Evolutionary conservation across 2,329 filamentous ascomycete genomes (phyloP).

Genomic region (Colletotrichum lupini): DNA sequence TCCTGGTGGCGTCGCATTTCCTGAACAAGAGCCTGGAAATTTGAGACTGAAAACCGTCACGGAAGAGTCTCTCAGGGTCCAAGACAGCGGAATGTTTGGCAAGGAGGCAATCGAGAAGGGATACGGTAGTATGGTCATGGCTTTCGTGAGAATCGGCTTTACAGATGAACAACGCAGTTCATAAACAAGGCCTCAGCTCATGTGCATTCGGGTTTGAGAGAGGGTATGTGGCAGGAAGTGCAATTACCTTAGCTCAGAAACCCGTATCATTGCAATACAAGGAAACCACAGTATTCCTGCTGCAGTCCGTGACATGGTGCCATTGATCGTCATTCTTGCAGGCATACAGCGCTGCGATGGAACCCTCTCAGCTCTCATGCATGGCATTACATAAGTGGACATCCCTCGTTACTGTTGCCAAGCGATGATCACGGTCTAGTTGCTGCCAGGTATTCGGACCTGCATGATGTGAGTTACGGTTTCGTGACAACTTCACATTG

Average conservation of each 20-base stretch:
- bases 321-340: not conserved
- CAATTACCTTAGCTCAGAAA: not conserved
- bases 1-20: not conserved
- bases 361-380: not conserved
- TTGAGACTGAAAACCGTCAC: not conserved
- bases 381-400: not conserved
- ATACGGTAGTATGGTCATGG: not conserved
- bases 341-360: not conserved
- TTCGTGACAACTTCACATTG: not conserved
- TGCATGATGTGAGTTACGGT: not conserved
- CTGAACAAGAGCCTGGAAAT: not conserved
- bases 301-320: not conserved
- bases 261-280: not conserved
- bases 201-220: not conserved
- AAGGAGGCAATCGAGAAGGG: not conserved
- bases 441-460: not conserved
- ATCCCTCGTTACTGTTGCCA: not conserved
- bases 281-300: not conserved
- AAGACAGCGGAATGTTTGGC: not conserved
- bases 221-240: not conserved
- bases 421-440: no score
- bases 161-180: not conserved
- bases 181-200: not conserved
- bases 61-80: no score
- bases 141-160: not conserved